Conservation (phyloP, 106 monocot genomes). For the Alisma plantagoaquatica region DNA sequence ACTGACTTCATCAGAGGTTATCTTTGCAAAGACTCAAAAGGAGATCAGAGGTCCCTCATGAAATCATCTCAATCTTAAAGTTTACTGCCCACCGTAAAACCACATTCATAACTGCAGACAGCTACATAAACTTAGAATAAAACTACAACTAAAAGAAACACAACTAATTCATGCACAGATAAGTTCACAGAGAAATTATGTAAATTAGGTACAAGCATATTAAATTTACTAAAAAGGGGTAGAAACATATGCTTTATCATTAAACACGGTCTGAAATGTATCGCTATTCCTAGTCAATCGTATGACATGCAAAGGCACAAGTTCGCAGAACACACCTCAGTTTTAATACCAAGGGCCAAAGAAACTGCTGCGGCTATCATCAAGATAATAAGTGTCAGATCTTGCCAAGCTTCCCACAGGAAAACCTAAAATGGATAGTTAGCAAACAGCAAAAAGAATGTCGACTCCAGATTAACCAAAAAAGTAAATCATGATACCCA, state of each 20-base stretch:
- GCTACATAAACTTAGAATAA: too few species aligned
- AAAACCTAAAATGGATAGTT: constrained; percentile 32
- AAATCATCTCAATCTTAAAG: too few species aligned
- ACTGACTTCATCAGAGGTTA: too few species aligned
- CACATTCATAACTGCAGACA: too few species aligned
- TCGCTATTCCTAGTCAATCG: too few species aligned
- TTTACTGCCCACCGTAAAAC: too few species aligned
- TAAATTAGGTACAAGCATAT: not conserved
- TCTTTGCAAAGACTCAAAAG: too few species aligned
- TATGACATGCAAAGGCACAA: too few species aligned
- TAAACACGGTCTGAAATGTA: too few species aligned
- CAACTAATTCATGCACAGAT: not conserved
- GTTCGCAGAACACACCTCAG: constrained; percentile 54
- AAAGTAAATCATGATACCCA: constrained; percentile 2
- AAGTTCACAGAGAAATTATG: not conserved
- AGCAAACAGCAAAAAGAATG: not conserved
- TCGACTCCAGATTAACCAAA: constrained; percentile 24
- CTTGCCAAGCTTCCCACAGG: constrained; percentile 66
- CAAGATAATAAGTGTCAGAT: constrained; percentile 65
- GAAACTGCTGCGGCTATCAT: constrained; percentile 68
- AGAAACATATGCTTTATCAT: too few species aligned
- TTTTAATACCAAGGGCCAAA: constrained; percentile 59
- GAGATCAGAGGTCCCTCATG: too few species aligned
- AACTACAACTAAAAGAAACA: not conserved
- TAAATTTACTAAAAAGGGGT: not conserved